These are phyloP conservation scores for Ramalina peruviana DNA, from an alignment of 495 filamentous ascomycete species.

Conservation along the genomic window DNA sequence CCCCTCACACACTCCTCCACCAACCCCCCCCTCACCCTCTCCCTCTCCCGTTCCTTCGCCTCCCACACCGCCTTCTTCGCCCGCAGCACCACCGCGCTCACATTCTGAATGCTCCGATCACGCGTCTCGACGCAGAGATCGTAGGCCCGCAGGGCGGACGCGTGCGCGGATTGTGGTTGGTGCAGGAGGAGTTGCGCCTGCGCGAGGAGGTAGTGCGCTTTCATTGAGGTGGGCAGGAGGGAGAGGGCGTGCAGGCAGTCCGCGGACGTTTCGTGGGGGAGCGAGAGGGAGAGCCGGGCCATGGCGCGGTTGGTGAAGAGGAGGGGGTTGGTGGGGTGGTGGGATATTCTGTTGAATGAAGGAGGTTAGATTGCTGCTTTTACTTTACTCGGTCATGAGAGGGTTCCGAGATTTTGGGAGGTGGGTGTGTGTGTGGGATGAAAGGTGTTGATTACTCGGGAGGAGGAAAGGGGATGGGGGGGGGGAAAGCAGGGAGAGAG, in stretches of 20 bases:
- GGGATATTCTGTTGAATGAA: conserved; percentile 25
- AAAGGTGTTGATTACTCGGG: too few relatives aligned
- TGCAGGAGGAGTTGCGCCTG: conserved; percentile 66
- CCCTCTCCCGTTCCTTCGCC: conserved; percentile 31
- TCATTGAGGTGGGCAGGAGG: conserved; percentile 42
- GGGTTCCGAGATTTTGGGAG: too few relatives aligned
- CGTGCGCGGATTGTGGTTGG: conserved; percentile 60
- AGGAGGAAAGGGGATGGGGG: too few relatives aligned
- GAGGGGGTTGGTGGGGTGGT: conserved; percentile 30
- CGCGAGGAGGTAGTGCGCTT: conserved; percentile 72
- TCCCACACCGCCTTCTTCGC: conserved; percentile 60
- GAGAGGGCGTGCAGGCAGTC: conserved; percentile 66
- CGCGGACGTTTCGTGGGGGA: conserved; percentile 61
- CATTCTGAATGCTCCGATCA: conserved; percentile 45
- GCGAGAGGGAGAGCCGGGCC: conserved; percentile 56
- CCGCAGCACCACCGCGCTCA: conserved; percentile 53
- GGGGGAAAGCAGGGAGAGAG: background rate
- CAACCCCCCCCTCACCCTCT: conserved; percentile 34
- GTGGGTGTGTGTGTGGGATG: too few relatives aligned
- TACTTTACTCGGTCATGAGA: too few relatives aligned
- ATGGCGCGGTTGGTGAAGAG: conserved; percentile 80
- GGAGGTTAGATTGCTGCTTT: conserved; percentile 9
- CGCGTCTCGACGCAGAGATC: conserved; percentile 45
- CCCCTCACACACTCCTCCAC: conserved; percentile 37
- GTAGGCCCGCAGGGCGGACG: conserved; percentile 61